Conservation (phyloP, 2,329 filamentous ascomycete species). For the Pseudodiploospora longispora region DNA sequence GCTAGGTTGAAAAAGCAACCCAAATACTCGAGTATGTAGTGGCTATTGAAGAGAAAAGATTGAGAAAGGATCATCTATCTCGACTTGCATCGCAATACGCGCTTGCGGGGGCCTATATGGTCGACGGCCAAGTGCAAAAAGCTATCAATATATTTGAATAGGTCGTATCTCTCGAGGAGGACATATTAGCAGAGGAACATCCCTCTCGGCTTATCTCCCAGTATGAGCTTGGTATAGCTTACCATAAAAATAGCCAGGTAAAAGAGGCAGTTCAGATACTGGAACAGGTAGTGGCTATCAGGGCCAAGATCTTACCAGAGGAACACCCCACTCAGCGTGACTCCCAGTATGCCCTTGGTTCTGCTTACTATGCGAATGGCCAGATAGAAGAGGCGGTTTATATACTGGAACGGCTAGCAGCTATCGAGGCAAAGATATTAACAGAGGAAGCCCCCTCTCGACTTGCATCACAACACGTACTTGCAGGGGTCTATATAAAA, state of each 20-base stretch:
- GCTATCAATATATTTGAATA: neutral
- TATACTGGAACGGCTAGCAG: neutral
- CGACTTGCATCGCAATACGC: neutral
- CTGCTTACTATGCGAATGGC: neutral
- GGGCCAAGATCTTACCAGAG: neutral
- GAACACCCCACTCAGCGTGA: neutral
- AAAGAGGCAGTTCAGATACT: neutral
- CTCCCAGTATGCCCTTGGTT: neutral
- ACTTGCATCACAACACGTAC: too few species aligned
- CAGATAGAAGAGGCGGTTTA: neutral
- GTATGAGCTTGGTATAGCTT: neutral
- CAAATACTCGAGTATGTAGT: neutral
- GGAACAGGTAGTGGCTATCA: neutral
- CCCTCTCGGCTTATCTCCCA: neutral
- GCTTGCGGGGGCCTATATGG: neutral
- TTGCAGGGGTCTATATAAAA: neutral
- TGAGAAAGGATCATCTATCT: neutral
- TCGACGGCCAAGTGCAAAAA: neutral
- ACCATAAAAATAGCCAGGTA: neutral
- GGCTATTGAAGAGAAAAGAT: neutral
- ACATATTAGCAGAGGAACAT: neutral
- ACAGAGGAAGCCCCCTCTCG: neutral
- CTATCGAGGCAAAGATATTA: neutral
- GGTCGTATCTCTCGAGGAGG: neutral
- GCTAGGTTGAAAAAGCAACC: neutral